Percentiles rank a stretch among this genome's conserved stretches.
Evolutionary conservation across 2,329 filamentous ascomycete species (phyloP).

Genomic region (Calonectria crousiana): DNA sequence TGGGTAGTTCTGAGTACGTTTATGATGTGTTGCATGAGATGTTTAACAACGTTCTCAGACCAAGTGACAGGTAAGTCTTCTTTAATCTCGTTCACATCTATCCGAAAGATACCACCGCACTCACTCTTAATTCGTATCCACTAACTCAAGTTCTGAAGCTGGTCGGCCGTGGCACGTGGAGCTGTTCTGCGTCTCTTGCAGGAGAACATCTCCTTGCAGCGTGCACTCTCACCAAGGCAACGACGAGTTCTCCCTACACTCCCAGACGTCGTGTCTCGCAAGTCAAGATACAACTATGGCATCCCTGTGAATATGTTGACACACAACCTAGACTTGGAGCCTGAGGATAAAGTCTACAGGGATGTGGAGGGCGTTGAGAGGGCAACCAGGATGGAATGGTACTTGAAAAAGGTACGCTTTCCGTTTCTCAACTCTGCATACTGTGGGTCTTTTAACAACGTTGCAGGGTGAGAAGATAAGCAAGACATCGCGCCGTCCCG

Average conservation of each 20-base stretch:
- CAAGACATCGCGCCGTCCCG: neutral
- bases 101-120: too few relatives aligned
- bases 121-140: neutral
- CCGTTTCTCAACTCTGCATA: neutral
- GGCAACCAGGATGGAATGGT: constrained; percentile 9
- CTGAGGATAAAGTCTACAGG: neutral
- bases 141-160: neutral
- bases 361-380: neutral
- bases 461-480: neutral
- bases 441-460: neutral
- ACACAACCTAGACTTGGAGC: neutral
- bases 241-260: neutral
- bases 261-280: neutral
- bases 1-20: constrained; percentile 14
- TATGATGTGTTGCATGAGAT: neutral
- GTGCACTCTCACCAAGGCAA: neutral
- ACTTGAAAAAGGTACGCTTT: constrained; percentile 3
- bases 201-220: neutral
- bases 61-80: neutral
- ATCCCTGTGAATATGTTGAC: neutral
- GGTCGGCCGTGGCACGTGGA: constrained; percentile 16
- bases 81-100: neutral
- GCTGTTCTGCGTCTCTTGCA: constrained; percentile 10
- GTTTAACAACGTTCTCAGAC: constrained; percentile 11
- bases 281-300: constrained; percentile 9